phyloP scores from a whole-genome alignment of 306 rosid species.

The Sicyos edulis region DNA sequence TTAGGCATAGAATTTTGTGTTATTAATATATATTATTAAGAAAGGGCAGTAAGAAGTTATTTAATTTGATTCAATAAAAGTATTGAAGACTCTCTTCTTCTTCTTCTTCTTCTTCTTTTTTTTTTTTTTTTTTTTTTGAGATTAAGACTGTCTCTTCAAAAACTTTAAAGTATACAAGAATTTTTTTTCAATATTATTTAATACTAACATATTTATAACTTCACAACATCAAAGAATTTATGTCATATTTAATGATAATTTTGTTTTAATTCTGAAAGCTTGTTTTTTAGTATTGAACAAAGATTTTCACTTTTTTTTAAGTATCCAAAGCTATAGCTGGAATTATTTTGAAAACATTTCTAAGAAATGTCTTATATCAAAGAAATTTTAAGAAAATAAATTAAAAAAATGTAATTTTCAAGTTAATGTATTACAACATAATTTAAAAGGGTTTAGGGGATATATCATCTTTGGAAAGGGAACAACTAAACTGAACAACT shows the following conservation, averaged over 20 bases:
- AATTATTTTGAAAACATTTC: constrained; percentile 18
- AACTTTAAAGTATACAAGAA: background rate
- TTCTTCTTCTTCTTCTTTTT: too few relatives aligned
- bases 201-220: background rate
- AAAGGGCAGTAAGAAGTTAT: too few relatives aligned
- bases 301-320: background rate
- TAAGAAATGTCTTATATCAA: background rate
- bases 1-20: background rate
- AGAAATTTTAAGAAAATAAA: background rate
- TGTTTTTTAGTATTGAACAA: too few relatives aligned
- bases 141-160: background rate
- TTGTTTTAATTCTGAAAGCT: too few relatives aligned
- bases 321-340: background rate
- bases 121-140: too few relatives aligned
- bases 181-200: background rate
- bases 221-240: background rate
- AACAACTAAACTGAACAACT: constrained; percentile 33
- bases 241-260: background rate
- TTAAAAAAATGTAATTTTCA: background rate
- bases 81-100: too few relatives aligned
- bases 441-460: constrained; percentile 25
- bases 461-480: constrained; percentile 32
- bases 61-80: too few relatives aligned
- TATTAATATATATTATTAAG: background rate
- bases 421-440: background rate